phyloP scores from a whole-genome alignment of 768 basidiomycete genomes.

The Leccinellum luteum region DNA sequence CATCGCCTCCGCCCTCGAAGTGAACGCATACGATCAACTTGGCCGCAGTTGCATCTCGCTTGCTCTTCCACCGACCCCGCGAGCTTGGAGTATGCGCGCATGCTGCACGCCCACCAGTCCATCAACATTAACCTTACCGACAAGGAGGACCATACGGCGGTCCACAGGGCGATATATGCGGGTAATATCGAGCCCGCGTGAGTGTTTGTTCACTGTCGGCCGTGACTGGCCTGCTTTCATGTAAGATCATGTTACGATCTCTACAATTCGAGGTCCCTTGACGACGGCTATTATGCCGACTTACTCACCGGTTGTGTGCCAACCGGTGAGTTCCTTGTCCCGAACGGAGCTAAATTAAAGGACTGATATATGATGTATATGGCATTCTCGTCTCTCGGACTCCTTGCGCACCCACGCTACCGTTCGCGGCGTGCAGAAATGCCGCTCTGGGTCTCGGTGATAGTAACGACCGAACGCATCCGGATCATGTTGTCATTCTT shows the following conservation, averaged over 20 bases:
- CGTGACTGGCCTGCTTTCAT: not conserved
- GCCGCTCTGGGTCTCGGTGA: slow-evolving; percentile 86
- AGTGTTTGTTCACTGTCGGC: slow-evolving; percentile 24
- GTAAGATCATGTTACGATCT: slow-evolving; percentile 78
- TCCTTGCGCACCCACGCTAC: too few relatives aligned
- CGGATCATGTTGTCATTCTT: slow-evolving; percentile 68
- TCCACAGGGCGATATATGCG: slow-evolving; percentile 82
- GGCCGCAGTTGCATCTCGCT: slow-evolving; percentile 80
- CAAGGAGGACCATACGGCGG: slow-evolving; percentile 78
- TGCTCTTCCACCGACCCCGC: slow-evolving; percentile 58
- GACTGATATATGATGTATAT: not conserved
- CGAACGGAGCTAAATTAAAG: not conserved
- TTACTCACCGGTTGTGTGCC: slow-evolving; percentile 77
- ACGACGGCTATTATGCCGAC: slow-evolving; percentile 41
- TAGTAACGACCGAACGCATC: slow-evolving; percentile 69
- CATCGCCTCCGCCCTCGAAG: slow-evolving; percentile 42
- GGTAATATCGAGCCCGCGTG: slow-evolving; percentile 76
- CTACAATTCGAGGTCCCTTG: slow-evolving; percentile 65
- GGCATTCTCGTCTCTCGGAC: not conserved
- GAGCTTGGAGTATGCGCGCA: slow-evolving; percentile 73
- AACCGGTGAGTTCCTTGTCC: slow-evolving; percentile 51
- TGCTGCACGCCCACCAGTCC: slow-evolving; percentile 70
- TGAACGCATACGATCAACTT: slow-evolving; percentile 70
- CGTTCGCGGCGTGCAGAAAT: slow-evolving; percentile 49
- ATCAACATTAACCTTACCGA: slow-evolving; percentile 82